Base-by-base conservation (phyloP, 345 rosid genomes). In the Theobroma cacao region DNA sequence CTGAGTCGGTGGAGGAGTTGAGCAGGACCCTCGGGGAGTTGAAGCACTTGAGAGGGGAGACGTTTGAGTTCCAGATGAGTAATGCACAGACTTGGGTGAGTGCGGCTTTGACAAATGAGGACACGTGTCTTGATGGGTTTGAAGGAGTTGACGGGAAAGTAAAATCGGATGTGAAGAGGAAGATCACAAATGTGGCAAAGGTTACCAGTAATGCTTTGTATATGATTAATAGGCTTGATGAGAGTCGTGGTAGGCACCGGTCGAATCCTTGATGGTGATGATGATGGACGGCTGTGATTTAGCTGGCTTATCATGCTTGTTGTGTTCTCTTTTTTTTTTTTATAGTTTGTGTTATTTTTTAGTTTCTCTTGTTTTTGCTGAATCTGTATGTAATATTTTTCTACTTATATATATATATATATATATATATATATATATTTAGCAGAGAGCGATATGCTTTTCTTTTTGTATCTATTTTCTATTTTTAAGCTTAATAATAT, bases 71-170 rank as follows among this genome's bases (percentile, higher is more conserved):
- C 88, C 91, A 89, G 88, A 75, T 91, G 89, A 91, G 88, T 66
- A 91, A 94, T 73, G 97, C 90, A 3, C 86, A 91, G 91, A 92
- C 96, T 13, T 92, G 96, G 97, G 94, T 86, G 31, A 92, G 97
- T 40, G 94, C 98, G 1, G 96, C 97, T 1, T 70, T 94, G 80
- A 94, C 97, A 24, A 81, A 92, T 66, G 96, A 92, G 79, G 91
- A 94, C 87, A 92, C 98, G 72, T 94, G 98, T 84, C 87, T 92
- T 0, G 97, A 94, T 80, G 97, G 98, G 77, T 92, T 94, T 75
- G 77, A 87, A 36, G 88, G 74, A 15, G 77, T 84, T 22, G 82
- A 74, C 56, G 88, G 89, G 45, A 67, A 76, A 22, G 53, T 87
- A n/a, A 90, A 87, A 78, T 76, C 53, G 12, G 85, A 87, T 9